Evolutionary conservation across 2,329 filamentous ascomycete genomes (phyloP), one percentile per base, ranked within the genome.

Genomic region (Cladobotryum mycophilum): DNA sequence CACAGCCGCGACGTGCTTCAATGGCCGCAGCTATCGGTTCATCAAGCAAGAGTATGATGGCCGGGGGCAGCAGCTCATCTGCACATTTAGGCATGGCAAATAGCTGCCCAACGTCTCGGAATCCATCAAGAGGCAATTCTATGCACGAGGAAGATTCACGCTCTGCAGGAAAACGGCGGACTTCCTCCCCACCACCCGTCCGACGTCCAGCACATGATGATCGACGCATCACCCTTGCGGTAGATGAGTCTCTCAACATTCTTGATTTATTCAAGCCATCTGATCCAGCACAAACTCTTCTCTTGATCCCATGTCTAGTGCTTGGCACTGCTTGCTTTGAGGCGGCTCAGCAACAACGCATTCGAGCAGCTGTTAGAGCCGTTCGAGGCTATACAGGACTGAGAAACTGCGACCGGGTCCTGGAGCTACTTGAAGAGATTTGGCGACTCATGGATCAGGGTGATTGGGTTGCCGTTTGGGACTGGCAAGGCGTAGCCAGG

Each of bases 281-380:
- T 14, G 81, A 85, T 54, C 79, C 79, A 0, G 74, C 72, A 4
- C 80, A 84, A 59, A 81, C 79, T 0, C 67, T 85, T 3, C 70
- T 84, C 1, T 65, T 85, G 17, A 75, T 84, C 13, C 81, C 81
- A 1, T 81, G 79, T 49, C 73, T 84, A 20, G 64, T 85, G 1
- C 75, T 84, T 38, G 81, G 81, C 18, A 79, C 78, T n/a, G 76
- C 79, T 0, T 79, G 77, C 53, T 82, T 84, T 56, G 70, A 75
- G 2, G 65, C 70, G 0, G 55, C 62, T 2, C 78, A 83, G 55
- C 76, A 78, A 46, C 70, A 75, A n/a, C 70, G 77, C 12, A 67
- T 84, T 6, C 69, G 76, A 4, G 64, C 65, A 2, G 75, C 78
- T 1, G 62, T 84, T 46, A 69, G 67, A 41, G 70, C 70, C 0